Conservation (phyloP, 164 flowering plant genomes). For the Houttuynia cordata region DNA sequence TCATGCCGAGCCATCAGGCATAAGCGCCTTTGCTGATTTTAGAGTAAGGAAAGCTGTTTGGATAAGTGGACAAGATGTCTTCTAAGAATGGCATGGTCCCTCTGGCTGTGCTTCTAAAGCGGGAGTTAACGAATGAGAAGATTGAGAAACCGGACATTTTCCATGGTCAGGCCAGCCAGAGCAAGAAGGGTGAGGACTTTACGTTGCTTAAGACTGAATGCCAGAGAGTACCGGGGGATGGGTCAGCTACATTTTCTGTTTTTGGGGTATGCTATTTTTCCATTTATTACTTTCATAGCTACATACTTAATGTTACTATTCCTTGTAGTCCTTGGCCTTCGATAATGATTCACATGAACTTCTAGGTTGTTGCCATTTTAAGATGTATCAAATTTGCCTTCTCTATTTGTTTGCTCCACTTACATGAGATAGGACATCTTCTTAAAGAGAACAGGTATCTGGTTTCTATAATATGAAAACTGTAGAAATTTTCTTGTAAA, state of each 20-base stretch:
- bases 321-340: not conserved
- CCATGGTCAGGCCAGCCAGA: slow-evolving; percentile 79
- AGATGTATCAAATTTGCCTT: too few species aligned
- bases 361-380: not conserved
- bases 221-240: slow-evolving; percentile 68
- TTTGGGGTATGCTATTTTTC: slow-evolving; percentile 51
- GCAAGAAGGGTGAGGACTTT: slow-evolving; percentile 97
- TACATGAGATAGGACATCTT: too few species aligned
- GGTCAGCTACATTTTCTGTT: slow-evolving; percentile 68
- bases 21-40: not conserved
- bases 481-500: too few species aligned
- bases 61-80: slow-evolving; percentile 32
- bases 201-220: slow-evolving; percentile 76
- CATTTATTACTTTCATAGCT: not conserved
- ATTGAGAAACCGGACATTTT: slow-evolving; percentile 67
- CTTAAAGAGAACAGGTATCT: too few species aligned
- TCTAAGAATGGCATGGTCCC: slow-evolving; percentile 68
- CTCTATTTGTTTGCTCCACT: too few species aligned
- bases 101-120: slow-evolving; percentile 64
- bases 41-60: not conserved
- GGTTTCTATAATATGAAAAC: too few species aligned
- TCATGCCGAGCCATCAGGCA: not conserved
- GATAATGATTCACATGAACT: not conserved
- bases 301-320: too few species aligned
- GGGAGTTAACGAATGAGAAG: slow-evolving; percentile 77